A percentile compares a stretch with the other conserved stretches of the same genome.
phyloP scores from a whole-genome alignment of 176 grass and related monocot species.

The Alloteropsis semialata region DNA sequence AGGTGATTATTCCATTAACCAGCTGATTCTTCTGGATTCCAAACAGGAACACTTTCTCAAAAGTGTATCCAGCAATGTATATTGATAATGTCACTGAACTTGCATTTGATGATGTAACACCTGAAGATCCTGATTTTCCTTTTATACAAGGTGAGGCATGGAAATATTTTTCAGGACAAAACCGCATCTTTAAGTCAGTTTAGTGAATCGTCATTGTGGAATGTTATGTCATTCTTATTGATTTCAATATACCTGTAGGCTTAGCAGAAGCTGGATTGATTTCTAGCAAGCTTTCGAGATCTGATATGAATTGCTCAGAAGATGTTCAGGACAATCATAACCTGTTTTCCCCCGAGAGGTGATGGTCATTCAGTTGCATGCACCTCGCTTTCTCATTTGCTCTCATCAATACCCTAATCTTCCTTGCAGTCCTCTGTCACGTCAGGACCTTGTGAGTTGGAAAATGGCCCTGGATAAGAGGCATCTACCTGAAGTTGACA shows the following conservation, averaged over 20 bases:
- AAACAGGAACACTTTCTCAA: conserved; percentile 74
- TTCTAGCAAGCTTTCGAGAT: conserved; percentile 82
- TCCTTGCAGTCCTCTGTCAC: conserved; percentile 68
- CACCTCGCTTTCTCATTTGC: neutral
- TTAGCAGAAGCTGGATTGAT: conserved; percentile 93
- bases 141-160: conserved; percentile 80
- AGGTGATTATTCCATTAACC: conserved; percentile 3
- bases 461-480: conserved; percentile 91
- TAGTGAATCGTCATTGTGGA: neutral
- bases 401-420: neutral
- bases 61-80: conserved; percentile 99
- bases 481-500: conserved; percentile 75
- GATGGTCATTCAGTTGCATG: conserved; percentile 3
- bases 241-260: conserved; percentile 46
- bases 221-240: conserved; percentile 9
- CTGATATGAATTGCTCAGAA: conserved; percentile 35
- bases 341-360: conserved; percentile 82
- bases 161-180: neutral
- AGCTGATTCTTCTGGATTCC: conserved; percentile 30
- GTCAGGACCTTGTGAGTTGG: conserved; percentile 90
- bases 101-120: conserved; percentile 90
- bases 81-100: conserved; percentile 89
- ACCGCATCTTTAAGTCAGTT: conserved; percentile 11
- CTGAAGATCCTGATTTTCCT: conserved; percentile 85
- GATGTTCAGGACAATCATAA: conserved; percentile 46